phyloP scores from a whole-genome alignment of 1,139 yeast species.

The Arxiozyma bovina region DNA sequence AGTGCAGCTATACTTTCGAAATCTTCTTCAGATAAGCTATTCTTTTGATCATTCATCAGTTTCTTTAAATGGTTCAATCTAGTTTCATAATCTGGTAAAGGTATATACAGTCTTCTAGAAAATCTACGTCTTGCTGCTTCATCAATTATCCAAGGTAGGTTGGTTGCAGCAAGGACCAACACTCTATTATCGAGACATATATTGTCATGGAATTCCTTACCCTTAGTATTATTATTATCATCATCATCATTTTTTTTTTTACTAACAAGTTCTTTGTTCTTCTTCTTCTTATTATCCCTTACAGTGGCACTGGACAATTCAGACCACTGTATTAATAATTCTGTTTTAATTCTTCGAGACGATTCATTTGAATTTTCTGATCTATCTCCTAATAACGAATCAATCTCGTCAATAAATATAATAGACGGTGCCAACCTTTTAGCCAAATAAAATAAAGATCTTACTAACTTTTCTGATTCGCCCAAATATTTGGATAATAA shows the following conservation, averaged over 20 bases:
- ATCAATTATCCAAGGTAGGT: slow-evolving; percentile 61
- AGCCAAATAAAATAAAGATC: slow-evolving; percentile 51
- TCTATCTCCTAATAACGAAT: slow-evolving; percentile 49
- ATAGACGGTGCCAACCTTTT: slow-evolving; percentile 40
- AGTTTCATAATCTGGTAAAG: slow-evolving; percentile 55
- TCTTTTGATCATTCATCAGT: slow-evolving; percentile 33
- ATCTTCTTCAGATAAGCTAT: slow-evolving; percentile 40
- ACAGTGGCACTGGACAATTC: slow-evolving; percentile 51
- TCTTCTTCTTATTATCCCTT: slow-evolving; percentile 19
- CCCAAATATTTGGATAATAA: slow-evolving; percentile 56
- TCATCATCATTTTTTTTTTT: no score
- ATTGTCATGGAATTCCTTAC: not conserved
- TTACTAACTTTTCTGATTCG: slow-evolving; percentile 54
- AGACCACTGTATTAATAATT: slow-evolving; percentile 59
- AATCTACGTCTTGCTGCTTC: slow-evolving; percentile 61
- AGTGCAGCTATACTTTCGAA: slow-evolving; percentile 39
- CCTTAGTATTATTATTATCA: no score
- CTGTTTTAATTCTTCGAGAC: slow-evolving; percentile 52
- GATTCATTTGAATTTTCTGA: slow-evolving; percentile 42
- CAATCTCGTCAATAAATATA: slow-evolving; percentile 53
- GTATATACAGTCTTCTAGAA: slow-evolving; percentile 52
- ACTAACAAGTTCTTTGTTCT: not conserved
- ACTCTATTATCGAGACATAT: slow-evolving; percentile 35
- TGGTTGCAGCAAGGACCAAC: slow-evolving; percentile 54
- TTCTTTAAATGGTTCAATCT: slow-evolving; percentile 43